Conservation (phyloP, 768 basidiomycete species). For the Pisolithus orientalis region DNA sequence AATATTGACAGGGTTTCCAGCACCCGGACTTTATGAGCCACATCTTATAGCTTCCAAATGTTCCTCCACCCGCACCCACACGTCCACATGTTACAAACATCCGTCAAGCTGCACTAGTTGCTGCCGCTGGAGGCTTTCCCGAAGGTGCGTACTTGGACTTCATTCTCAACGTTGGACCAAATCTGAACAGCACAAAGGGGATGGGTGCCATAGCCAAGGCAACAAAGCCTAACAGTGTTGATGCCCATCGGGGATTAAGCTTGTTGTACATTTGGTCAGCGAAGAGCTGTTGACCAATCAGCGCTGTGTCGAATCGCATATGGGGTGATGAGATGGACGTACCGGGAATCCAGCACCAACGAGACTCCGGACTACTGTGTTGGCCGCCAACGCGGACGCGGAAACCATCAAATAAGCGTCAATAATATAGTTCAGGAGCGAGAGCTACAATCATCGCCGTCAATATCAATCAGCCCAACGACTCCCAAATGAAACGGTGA, state of each 20-base stretch:
- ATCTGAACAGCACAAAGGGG: conserved; percentile 41
- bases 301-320: no score
- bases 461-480: background rate
- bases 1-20: no score
- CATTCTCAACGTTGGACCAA: conserved; percentile 37
- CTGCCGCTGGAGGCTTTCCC: no score
- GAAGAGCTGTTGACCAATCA: conserved; percentile 34
- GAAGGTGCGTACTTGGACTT: conserved; percentile 40
- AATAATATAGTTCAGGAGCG: conserved; percentile 54
- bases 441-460: conserved; percentile 30
- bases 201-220: conserved; percentile 48
- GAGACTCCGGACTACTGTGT: conserved; percentile 45
- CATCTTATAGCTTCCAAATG: no score
- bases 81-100: no score
- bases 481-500: background rate
- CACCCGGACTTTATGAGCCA: no score
- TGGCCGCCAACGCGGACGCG: conserved; percentile 52
- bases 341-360: conserved; percentile 47
- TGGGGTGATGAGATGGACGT: background rate
- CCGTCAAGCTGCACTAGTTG: no score
- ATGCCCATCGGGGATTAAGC: conserved; percentile 52
- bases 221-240: conserved; percentile 47
- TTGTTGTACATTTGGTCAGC: conserved; percentile 47
- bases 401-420: conserved; percentile 51
- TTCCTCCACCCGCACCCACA: no score